Conservation (phyloP, 441 rosid species). For the Flueggea neowawraea region DNA sequence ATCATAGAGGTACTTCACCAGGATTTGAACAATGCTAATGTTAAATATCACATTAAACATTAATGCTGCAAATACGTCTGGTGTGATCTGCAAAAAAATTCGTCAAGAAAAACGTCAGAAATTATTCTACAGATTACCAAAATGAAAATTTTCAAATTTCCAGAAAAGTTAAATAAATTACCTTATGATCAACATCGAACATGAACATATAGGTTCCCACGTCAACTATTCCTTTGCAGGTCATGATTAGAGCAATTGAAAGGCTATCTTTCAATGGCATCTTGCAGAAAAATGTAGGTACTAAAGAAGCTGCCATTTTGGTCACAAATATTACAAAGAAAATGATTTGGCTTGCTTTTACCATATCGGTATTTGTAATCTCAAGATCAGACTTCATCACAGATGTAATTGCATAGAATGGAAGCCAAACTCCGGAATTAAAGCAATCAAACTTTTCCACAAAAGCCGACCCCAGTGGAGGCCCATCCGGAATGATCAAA, state of each 20-base stretch:
- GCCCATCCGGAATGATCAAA: slow-evolving; percentile 39
- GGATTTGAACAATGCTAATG: slow-evolving; percentile 28
- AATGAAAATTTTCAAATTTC: no score
- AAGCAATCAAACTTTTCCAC: slow-evolving; percentile 38
- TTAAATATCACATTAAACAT: slow-evolving; percentile 10
- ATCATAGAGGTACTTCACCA: slow-evolving; percentile 37
- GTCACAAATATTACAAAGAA: slow-evolving; percentile 8
- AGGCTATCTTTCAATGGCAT: slow-evolving; percentile 26
- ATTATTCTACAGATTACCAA: not conserved
- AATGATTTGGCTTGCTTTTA: not conserved
- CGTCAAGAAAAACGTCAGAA: not conserved
- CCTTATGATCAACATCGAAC: not conserved
- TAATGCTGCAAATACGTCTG: not conserved
- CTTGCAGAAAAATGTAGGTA: slow-evolving; percentile 15
- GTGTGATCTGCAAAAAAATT: slow-evolving; percentile 7
- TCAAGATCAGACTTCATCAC: slow-evolving; percentile 14
- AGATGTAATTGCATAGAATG: slow-evolving; percentile 12
- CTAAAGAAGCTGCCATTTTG: slow-evolving; percentile 15
- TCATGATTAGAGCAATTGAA: slow-evolving; percentile 18
- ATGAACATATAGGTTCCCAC: slow-evolving; percentile 19
- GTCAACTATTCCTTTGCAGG: slow-evolving; percentile 26
- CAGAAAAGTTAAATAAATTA: no score
- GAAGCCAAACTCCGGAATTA: slow-evolving; percentile 10
- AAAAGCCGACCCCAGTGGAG: slow-evolving; percentile 48
- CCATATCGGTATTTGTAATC: not conserved